Conservation (phyloP, 2,329 filamentous ascomycete species). For the Colletotrichum noveboracense region DNA sequence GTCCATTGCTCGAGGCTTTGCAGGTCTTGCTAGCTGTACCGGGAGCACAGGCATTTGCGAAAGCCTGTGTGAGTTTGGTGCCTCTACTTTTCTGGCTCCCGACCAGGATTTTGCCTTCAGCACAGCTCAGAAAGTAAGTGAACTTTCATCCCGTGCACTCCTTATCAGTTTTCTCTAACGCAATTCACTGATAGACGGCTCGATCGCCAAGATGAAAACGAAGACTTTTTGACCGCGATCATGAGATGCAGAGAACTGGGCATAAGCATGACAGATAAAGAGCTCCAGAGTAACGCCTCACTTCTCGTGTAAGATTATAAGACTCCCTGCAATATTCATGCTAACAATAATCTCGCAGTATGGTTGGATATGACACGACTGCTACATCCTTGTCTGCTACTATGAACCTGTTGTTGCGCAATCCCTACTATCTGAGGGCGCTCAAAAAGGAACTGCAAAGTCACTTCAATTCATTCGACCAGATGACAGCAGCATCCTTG, state of each 20-base stretch:
- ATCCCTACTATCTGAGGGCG: slow-evolving; percentile 24
- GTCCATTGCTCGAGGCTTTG: background rate
- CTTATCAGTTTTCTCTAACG: background rate
- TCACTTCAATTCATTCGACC: slow-evolving; percentile 26
- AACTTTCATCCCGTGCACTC: background rate
- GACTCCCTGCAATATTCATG: background rate
- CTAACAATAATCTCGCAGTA: background rate
- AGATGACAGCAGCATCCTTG: slow-evolving; percentile 26
- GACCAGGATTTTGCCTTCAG: background rate
- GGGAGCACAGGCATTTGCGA: background rate
- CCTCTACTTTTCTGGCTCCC: background rate
- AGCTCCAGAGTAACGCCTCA: background rate
- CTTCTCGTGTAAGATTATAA: background rate
- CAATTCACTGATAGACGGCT: background rate
- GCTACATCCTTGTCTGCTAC: slow-evolving; percentile 13
- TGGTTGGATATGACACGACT: slow-evolving; percentile 28
- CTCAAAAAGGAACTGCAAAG: slow-evolving; percentile 42
- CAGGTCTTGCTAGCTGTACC: background rate
- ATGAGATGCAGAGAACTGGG: background rate
- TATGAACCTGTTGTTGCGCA: slow-evolving; percentile 13
- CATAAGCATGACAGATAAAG: background rate
- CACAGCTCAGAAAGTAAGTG: background rate
- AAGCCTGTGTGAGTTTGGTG: background rate
- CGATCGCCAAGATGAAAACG: background rate
- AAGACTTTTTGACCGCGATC: slow-evolving; percentile 3